Percentiles rank a stretch among this genome's conserved stretches.
These are phyloP conservation scores for Yamadazyma tumulicola DNA, from an alignment of 805 yeast species.

Conservation along the genomic window DNA sequence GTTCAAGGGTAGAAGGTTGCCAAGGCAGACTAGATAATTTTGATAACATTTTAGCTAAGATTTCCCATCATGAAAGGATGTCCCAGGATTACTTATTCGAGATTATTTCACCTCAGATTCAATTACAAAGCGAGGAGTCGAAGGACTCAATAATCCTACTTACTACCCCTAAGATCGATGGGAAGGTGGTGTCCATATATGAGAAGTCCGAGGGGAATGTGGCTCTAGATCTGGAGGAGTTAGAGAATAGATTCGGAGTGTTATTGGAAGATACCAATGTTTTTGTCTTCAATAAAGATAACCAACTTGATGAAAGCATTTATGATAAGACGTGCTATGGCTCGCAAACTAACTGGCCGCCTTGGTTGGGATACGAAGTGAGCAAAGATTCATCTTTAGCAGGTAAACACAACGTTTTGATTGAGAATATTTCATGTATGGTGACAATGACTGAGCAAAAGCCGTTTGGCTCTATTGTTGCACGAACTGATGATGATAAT, in stretches of 20 bases:
- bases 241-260: conserved; percentile 67
- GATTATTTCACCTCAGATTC: conserved; percentile 42
- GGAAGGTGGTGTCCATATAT: conserved; percentile 64
- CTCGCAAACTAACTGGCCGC: conserved; percentile 71
- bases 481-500: conserved; percentile 3
- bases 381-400: conserved; percentile 44
- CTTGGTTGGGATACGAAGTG: conserved; percentile 78
- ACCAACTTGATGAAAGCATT: conserved; percentile 17
- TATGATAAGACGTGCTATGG: conserved; percentile 56
- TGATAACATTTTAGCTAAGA: conserved; percentile 26
- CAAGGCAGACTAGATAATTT: conserved; percentile 27
- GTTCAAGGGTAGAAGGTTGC: conserved; percentile 4
- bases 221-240: conserved; percentile 33
- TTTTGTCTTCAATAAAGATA: conserved; percentile 58
- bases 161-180: conserved; percentile 69
- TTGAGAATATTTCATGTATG: conserved; percentile 62
- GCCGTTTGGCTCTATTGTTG: conserved; percentile 22
- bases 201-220: conserved; percentile 34
- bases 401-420: conserved; percentile 46
- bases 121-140: conserved; percentile 34
- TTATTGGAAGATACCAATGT: conserved; percentile 68
- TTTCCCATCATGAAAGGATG: conserved; percentile 19
- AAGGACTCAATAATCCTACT: conserved; percentile 60
- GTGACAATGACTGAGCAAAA: conserved; percentile 49
- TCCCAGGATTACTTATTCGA: conserved; percentile 40